Evolutionary conservation across 2,329 filamentous ascomycete species (phyloP), one percentile per base, ranked within the genome.

Genomic region (Cladosporium austrohemisphaericum): DNA sequence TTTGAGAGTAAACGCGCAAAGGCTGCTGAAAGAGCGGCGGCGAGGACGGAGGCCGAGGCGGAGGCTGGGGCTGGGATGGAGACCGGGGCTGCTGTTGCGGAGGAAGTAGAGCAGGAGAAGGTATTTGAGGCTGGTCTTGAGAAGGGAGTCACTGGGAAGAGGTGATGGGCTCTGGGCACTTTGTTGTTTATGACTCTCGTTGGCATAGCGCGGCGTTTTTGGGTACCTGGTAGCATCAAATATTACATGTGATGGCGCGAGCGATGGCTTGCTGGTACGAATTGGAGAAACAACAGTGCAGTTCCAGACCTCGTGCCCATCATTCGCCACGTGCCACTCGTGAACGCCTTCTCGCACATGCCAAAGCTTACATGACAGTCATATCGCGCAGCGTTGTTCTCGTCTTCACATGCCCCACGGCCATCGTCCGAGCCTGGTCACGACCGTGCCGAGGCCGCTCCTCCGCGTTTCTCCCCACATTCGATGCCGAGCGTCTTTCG

Each of bases 1-100:
- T 52, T 72, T 46, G 74, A 76, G 31, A 69, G 67, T 13, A 76
- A 71, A 56, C 65, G 66, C 51, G 55, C 52, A 37, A 62, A 46
- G 48, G 62, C 62, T n/a, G 58, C 61, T 33, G 64, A 65, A 25
- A 66, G 57, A 53, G 35, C 51, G 45, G 52, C 41, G 48, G 57
- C 54, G 37, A 44, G 61, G 18, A 51, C 49, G n/a, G 59, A 56
- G 19, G 55, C 55, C 1, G 62, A 64, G 40, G 62, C 60, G 5
- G 59, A 59, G 18, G 59, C 58, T 18, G 62, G 60, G 19, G 70
- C 68, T 1, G 72, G 64, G 1, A 77, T 69, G 26, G 69, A 64
- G 6, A 74, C 53, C 14, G 65, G 67, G 3, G 70, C 65, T 7
- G 66, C 61, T 5, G 55, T 70, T 62, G 51, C 65, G 14, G 56